These are phyloP conservation scores for Hemerocallis citrina DNA, from an alignment of 106 monocot species.

Conservation along the genomic window DNA sequence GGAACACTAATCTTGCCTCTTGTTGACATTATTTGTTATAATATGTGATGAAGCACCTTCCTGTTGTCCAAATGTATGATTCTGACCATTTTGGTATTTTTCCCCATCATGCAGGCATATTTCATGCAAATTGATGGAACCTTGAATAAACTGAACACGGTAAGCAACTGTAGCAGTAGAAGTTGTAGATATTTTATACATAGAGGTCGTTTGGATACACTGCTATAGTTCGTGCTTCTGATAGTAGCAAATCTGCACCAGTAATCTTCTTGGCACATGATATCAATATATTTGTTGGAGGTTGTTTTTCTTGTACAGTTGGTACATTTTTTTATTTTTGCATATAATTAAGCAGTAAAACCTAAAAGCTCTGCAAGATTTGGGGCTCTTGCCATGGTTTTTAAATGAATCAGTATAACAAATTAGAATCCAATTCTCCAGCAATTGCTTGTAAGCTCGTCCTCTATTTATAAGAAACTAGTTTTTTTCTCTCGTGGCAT, in stretches of 20 bases:
- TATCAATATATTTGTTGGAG: too few relatives aligned
- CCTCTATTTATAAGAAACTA: neutral
- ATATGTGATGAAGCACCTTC: too few relatives aligned
- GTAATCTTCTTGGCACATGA: neutral
- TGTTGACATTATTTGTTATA: too few relatives aligned
- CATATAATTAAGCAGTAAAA: too few relatives aligned
- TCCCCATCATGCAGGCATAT: too few relatives aligned
- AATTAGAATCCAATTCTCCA: neutral
- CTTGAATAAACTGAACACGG: slow-evolving; percentile 65
- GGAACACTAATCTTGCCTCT: neutral
- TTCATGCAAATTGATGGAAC: slow-evolving; percentile 81
- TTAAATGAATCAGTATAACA: neutral
- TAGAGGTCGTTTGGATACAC: neutral
- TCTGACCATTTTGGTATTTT: slow-evolving; percentile 10
- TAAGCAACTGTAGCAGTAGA: slow-evolving; percentile 15
- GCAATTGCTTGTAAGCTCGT: neutral
- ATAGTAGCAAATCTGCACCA: neutral
- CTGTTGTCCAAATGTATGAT: neutral
- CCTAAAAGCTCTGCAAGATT: too few relatives aligned
- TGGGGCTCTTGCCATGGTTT: too few relatives aligned
- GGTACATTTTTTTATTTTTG: neutral
- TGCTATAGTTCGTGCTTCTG: neutral
- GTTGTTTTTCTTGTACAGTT: too few relatives aligned
- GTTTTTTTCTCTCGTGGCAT: neutral
- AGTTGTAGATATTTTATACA: neutral